Evolutionary conservation across 495 filamentous ascomycete species (phyloP), one percentile per base, ranked within the genome.

Genomic region (Peziza echinospora): DNA sequence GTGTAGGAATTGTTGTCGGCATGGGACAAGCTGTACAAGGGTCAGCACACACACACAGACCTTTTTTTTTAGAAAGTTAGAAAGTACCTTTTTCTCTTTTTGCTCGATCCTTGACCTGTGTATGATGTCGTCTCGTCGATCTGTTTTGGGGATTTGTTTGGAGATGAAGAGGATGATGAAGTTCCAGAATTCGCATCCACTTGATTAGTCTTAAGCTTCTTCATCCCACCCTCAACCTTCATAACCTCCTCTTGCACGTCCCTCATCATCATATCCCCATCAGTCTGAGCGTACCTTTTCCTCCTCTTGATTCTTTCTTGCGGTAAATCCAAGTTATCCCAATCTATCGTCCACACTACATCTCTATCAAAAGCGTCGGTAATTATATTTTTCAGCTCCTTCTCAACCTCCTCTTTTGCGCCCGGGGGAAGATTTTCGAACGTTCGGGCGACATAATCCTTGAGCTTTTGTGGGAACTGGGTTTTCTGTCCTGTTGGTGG

Each of bases 321-420:
- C 0, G 89, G 89, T n/a, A 96, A 64, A 13, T 80, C 79, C 66
- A 85, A 67, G 19, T 64, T 68, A 43, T 77, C 73, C 89, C 89
- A 99, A 66, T 94, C 72, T 50, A 81, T 71, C 13, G 64, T 67
- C 56, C 75, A 66, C 53, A 94, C 70, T 41, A 69, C 68, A 45
- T 78, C 66, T 50, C 62, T 66, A 51, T 84, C 76, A 48, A 81
- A 82, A 28, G 83, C 82, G 24, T 73, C 66, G 43, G 78, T 79
- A 54, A 99, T 96, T 54, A 84, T 76, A 21, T 78, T 60, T 63
- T 87, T 93, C 45, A 96, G 65, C 54, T 84, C 91, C 46, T 66
- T 65, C 57, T 93, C 78, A 70, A 93, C 82, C 24, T 89, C 83
- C 28, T 66, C 52, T 47, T 60, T 60, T 21, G 47, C 49, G 23